Evolutionary conservation across 768 basidiomycete genomes (phyloP).

Genomic region (Trametes cubensis): DNA sequence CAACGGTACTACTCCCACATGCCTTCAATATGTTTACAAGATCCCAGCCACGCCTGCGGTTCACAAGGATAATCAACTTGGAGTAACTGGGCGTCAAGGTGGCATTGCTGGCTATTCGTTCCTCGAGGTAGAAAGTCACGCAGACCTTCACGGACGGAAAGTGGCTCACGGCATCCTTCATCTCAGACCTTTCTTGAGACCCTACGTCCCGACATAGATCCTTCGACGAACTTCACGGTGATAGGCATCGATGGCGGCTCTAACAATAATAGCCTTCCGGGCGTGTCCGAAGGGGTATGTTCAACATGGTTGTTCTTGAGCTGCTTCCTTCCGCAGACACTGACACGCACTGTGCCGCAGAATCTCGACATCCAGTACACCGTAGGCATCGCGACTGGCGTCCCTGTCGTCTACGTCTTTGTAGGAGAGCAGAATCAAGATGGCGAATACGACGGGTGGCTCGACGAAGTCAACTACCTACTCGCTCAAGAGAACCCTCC

Average conservation of each 20-base stretch:
- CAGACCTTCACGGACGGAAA: too few species aligned
- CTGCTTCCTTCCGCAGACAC: not conserved
- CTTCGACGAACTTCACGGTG: slow-evolving; percentile 27
- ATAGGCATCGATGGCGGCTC: slow-evolving; percentile 32
- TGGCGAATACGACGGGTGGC: slow-evolving; percentile 25
- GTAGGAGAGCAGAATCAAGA: slow-evolving; percentile 37
- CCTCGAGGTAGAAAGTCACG: slow-evolving; percentile 34
- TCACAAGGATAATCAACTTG: slow-evolving; percentile 31
- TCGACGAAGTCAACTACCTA: slow-evolving; percentile 50
- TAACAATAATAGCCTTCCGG: slow-evolving; percentile 39
- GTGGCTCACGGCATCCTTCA: too few species aligned
- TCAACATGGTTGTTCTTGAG: not conserved
- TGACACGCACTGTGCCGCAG: not conserved
- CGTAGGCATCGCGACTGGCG: slow-evolving; percentile 45
- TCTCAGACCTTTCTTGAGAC: slow-evolving; percentile 31
- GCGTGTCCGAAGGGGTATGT: slow-evolving; percentile 35
- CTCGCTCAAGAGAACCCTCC: slow-evolving; percentile 28
- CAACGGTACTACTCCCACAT: slow-evolving; percentile 31
- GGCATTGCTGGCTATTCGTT: slow-evolving; percentile 26
- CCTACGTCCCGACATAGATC: slow-evolving; percentile 25
- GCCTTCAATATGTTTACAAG: slow-evolving; percentile 36
- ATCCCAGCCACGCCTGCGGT: slow-evolving; percentile 25
- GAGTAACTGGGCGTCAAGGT: slow-evolving; percentile 35
- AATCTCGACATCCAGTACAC: slow-evolving; percentile 33
- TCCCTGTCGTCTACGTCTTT: slow-evolving; percentile 53